Percentiles rank a stretch among this genome's conserved stretches.
phyloP scores from a whole-genome alignment of 306 rosid species.

The Parietaria judaica region DNA sequence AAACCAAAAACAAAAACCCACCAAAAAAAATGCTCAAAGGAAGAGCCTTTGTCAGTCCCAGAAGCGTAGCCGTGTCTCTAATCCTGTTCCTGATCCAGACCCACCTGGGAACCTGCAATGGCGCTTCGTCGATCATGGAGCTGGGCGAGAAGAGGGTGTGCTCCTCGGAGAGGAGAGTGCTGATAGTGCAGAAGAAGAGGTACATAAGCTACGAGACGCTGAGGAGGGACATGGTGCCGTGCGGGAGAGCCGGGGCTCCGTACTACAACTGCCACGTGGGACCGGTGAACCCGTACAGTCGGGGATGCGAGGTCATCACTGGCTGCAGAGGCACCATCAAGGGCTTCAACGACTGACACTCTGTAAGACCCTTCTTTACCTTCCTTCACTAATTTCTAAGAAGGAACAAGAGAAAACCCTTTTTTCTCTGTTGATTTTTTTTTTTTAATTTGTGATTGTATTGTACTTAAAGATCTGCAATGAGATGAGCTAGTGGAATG shows the following conservation, averaged over 20 bases:
- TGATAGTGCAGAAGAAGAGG: slow-evolving; percentile 63
- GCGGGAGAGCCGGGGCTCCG: slow-evolving; percentile 71
- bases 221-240: slow-evolving; percentile 75
- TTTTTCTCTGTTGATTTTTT: too few species aligned
- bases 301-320: slow-evolving; percentile 88
- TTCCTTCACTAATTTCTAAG: neutral
- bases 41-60: slow-evolving; percentile 20
- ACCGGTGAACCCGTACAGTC: slow-evolving; percentile 54
- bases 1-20: neutral
- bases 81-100: slow-evolving; percentile 28
- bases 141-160: slow-evolving; percentile 41
- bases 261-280: slow-evolving; percentile 74
- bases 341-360: slow-evolving; percentile 21
- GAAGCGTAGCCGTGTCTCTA: neutral
- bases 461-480: too few species aligned
- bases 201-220: slow-evolving; percentile 86
- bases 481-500: too few species aligned
- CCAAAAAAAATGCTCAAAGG: slow-evolving; percentile 22
- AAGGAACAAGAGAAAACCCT: too few species aligned
- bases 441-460: too few species aligned
- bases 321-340: slow-evolving; percentile 58
- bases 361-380: neutral
- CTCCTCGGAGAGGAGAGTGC: slow-evolving; percentile 65
- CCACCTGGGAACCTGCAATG: slow-evolving; percentile 34
- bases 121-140: slow-evolving; percentile 41